These are phyloP conservation scores for Amanita pallidorosea DNA, from an alignment of 768 basidiomycete species.

Conservation along the genomic window DNA sequence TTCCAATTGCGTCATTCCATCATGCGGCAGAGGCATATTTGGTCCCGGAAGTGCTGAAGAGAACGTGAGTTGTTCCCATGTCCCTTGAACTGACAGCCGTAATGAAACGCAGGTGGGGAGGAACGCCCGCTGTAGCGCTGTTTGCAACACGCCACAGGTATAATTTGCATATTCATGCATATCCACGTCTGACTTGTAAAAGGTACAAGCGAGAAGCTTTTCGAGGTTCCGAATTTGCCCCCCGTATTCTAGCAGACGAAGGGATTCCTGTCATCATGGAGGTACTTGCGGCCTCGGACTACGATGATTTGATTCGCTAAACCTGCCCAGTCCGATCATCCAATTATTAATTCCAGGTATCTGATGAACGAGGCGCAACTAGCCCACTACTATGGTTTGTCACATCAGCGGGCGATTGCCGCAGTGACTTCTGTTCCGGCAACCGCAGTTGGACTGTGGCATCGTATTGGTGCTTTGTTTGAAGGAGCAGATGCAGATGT, in stretches of 20 bases:
- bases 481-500: constrained; percentile 56
- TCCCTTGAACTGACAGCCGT: not conserved
- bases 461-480: constrained; percentile 57
- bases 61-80: constrained; percentile 34
- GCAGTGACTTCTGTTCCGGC: constrained; percentile 64
- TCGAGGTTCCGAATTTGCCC: constrained; percentile 69
- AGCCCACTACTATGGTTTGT: constrained; percentile 58
- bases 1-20: constrained; percentile 73
- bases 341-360: constrained; percentile 52
- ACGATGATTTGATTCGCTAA: not conserved
- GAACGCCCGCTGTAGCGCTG: constrained; percentile 64
- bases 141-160: constrained; percentile 72
- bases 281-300: constrained; percentile 21
- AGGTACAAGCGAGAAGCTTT: constrained; percentile 44
- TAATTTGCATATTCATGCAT: not conserved
- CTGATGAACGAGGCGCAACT: constrained; percentile 65
- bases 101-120: constrained; percentile 25
- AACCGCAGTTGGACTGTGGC: constrained; percentile 54
- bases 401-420: constrained; percentile 44
- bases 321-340: constrained; percentile 41
- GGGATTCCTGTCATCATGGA: constrained; percentile 73
- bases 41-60: constrained; percentile 73
- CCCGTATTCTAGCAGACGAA: constrained; percentile 62
- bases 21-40: constrained; percentile 87
- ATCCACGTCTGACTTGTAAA: not conserved